Conservation (phyloP, 2,329 filamentous ascomycete species). For the Zalaria sp. region DNA sequence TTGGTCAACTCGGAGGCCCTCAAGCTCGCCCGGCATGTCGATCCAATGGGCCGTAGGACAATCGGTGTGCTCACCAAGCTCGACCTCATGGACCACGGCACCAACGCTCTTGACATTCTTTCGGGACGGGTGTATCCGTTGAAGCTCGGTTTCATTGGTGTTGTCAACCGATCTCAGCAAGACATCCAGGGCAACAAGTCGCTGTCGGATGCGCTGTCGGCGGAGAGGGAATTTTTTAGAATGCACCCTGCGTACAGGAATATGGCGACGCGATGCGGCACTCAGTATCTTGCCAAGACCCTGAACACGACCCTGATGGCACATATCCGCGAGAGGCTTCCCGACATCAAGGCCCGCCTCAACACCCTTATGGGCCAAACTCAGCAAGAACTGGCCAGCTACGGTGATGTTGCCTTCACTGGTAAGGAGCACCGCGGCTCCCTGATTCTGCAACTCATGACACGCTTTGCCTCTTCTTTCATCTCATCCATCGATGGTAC, state of each 20-base stretch:
- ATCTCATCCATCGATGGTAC: slow-evolving; percentile 98
- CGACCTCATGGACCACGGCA: slow-evolving; percentile 97
- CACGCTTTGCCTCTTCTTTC: slow-evolving; percentile 91
- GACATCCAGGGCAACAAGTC: slow-evolving; percentile 94
- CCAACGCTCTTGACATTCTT: slow-evolving; percentile 94
- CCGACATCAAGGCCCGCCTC: slow-evolving; percentile 93
- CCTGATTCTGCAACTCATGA: slow-evolving; percentile 93
- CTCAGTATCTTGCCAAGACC: slow-evolving; percentile 85
- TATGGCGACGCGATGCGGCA: slow-evolving; percentile 86
- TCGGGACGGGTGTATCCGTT: slow-evolving; percentile 91
- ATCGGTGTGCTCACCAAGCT: slow-evolving; percentile 96
- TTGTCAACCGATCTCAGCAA: slow-evolving; percentile 95
- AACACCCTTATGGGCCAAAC: slow-evolving; percentile 99
- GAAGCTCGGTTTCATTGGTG: slow-evolving; percentile 94
- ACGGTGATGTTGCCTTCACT: slow-evolving; percentile 94
- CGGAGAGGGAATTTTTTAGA: slow-evolving; percentile 89
- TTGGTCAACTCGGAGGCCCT: slow-evolving; percentile 96
- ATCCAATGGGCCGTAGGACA: slow-evolving; percentile 83
- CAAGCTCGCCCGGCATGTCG: slow-evolving; percentile 92
- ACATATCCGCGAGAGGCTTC: slow-evolving; percentile 88
- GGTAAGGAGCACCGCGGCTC: slow-evolving; percentile 94
- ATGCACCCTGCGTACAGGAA: slow-evolving; percentile 96
- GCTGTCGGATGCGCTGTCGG: slow-evolving; percentile 79
- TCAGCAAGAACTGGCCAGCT: slow-evolving; percentile 93
- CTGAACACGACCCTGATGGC: slow-evolving; percentile 91